These are phyloP conservation scores for Clavulina sp. DNA, from an alignment of 768 basidiomycete genomes.

Conservation along the genomic window DNA sequence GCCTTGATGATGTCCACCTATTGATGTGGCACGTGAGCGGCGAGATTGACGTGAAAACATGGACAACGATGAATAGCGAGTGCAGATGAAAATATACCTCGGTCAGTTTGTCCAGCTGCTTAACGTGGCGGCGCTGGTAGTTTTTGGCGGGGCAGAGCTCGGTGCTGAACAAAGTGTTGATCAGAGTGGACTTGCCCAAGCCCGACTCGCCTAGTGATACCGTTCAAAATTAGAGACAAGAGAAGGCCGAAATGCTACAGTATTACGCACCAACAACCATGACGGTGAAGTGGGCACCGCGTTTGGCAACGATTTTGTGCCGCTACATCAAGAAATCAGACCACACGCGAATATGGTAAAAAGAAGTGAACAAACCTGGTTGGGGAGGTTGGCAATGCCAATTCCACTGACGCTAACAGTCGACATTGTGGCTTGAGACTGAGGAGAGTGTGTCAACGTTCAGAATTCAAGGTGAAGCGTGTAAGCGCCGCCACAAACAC, in stretches of 20 bases:
- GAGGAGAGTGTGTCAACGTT: too few relatives aligned
- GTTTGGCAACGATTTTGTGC: constrained; percentile 98
- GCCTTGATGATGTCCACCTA: constrained; percentile 94
- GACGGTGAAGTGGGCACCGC: constrained; percentile 92
- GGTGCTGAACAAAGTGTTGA: constrained; percentile 98
- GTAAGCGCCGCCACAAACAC: too few relatives aligned
- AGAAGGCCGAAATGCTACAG: background rate
- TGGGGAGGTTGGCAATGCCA: constrained; percentile 92
- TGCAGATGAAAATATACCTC: constrained; percentile 35
- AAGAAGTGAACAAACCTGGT: constrained; percentile 49
- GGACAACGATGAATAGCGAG: too few relatives aligned
- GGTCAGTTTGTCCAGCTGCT: constrained; percentile 96
- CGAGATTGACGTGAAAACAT: background rate
- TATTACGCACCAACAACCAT: constrained; percentile 85
- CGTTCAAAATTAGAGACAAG: background rate
- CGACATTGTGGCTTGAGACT: background rate
- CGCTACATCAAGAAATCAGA: constrained; percentile 40
- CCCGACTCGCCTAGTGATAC: constrained; percentile 70
- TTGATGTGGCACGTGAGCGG: background rate
- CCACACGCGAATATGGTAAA: background rate
- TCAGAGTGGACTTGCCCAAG: constrained; percentile 89
- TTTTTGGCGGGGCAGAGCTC: constrained; percentile 86
- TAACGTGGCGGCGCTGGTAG: constrained; percentile 73
- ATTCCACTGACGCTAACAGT: constrained; percentile 30
- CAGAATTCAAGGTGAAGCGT: too few relatives aligned